Evolutionary conservation across 495 filamentous ascomycete genomes (phyloP).

Genomic region (Penicillium lividum): DNA sequence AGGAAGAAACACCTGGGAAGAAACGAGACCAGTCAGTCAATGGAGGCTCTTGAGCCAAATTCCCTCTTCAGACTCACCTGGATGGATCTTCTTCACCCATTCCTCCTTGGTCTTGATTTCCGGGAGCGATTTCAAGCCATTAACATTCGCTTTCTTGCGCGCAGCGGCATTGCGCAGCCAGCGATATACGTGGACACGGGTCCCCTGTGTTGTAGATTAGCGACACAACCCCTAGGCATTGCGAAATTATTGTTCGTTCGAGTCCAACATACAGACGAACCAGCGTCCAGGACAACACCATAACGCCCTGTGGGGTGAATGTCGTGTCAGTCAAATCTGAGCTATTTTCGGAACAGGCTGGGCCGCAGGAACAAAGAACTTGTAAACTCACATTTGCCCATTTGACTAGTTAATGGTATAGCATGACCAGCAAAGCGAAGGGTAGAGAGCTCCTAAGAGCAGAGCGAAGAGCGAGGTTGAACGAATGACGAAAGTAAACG

Average conservation of each 20-base stretch:
- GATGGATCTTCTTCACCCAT: conserved; percentile 92
- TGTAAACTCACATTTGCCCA: conserved; percentile 51
- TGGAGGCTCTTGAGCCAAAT: neutral
- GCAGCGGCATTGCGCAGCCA: conserved; percentile 80
- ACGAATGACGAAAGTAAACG: conserved; percentile 1
- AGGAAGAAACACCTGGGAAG: conserved; percentile 75
- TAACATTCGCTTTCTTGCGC: conserved; percentile 56
- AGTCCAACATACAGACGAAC: conserved; percentile 58
- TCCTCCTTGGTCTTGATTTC: conserved; percentile 77
- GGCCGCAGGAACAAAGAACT: conserved; percentile 8
- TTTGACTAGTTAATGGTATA: conserved; percentile 32
- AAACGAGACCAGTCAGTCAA: conserved; percentile 8
- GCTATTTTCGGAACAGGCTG: neutral
- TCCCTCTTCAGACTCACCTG: conserved; percentile 54
- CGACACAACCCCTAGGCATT: neutral
- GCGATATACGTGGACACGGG: conserved; percentile 87
- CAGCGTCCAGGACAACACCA: conserved; percentile 69
- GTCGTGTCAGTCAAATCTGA: conserved; percentile 4
- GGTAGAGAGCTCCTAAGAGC: conserved; percentile 6
- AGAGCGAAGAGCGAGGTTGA: neutral
- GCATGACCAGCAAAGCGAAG: conserved; percentile 33
- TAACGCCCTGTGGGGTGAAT: conserved; percentile 50
- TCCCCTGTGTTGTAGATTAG: conserved; percentile 57
- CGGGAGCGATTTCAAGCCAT: conserved; percentile 71
- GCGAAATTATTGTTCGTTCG: neutral